Percentiles rank a stretch among this genome's conserved stretches.
These are phyloP conservation scores for Tricholoma sp. DNA, from an alignment of 768 basidiomycete genomes.

Conservation along the genomic window DNA sequence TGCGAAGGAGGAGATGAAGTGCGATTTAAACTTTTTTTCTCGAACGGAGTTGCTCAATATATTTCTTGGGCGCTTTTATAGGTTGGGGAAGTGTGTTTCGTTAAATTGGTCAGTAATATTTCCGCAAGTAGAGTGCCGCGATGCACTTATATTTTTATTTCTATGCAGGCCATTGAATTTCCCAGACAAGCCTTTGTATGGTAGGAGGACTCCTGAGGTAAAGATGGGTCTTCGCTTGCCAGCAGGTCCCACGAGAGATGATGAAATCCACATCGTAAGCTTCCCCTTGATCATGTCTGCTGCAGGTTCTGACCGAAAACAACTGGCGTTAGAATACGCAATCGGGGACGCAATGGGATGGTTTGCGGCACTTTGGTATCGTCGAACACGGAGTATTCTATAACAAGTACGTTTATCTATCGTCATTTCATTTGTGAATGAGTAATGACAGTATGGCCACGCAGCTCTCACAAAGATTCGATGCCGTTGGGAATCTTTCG, in stretches of 20 bases:
- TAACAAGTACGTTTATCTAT: slow-evolving; percentile 43
- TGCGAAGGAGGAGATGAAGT: slow-evolving; percentile 53
- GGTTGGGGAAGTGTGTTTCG: slow-evolving; percentile 49
- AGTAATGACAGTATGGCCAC: background rate
- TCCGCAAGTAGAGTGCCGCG: too few species aligned
- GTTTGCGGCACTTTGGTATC: slow-evolving; percentile 55
- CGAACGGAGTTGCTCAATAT: background rate
- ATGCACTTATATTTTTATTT: background rate
- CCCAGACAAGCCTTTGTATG: slow-evolving; percentile 59
- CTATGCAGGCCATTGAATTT: slow-evolving; percentile 58
- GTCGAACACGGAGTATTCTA: slow-evolving; percentile 52
- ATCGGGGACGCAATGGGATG: slow-evolving; percentile 70
- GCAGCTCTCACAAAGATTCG: slow-evolving; percentile 37
- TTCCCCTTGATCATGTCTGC: background rate
- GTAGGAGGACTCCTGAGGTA: slow-evolving; percentile 48
- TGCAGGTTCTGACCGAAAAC: background rate
- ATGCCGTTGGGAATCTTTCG: slow-evolving; percentile 41
- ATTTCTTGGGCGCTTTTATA: slow-evolving; percentile 15
- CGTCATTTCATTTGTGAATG: background rate
- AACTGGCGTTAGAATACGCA: slow-evolving; percentile 53
- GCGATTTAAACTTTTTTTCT: background rate
- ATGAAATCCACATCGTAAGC: slow-evolving; percentile 54
- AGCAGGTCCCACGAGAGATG: slow-evolving; percentile 32
- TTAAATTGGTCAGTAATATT: slow-evolving; percentile 53
- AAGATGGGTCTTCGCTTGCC: slow-evolving; percentile 29